Evolutionary conservation across 805 yeast species (phyloP), one percentile per base, ranked within the genome.

Genomic region (Komagataella pseudopastoris): DNA sequence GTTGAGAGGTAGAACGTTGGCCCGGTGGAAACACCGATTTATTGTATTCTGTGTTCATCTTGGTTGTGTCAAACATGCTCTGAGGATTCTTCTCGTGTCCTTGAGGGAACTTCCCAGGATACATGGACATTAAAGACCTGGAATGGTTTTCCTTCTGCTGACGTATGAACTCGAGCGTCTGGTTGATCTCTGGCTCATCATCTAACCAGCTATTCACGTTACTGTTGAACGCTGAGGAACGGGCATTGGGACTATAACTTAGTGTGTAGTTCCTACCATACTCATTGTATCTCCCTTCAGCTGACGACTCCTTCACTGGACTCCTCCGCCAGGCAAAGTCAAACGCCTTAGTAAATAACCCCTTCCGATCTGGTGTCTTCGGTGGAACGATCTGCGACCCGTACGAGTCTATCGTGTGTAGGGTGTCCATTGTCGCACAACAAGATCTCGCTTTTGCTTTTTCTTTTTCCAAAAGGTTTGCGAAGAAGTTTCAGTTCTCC

Each of bases 311-410:
- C 14, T 30, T 30, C 2, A 10, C 39, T 12, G 39, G 39, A 10
- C 39, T 30, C 39, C n/a, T 30, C 39, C 39, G 10, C 39, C 39
- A 30, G 39, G 51, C 24, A 23, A 46, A 20, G 14, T 14, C 44
- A 44, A 51, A 51, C 20, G 53, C 50, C 47, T 51, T 48, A 18
- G 53, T 44, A 20, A 53, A 53, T 16, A 53, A 47, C 44, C 49
- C 20, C 30, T 51, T 51, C 18, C 44, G 30, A 22, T 45, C 46
- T n/a, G 39, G 46, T 8, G 53, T 51, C 6, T 52, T 53, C 14
- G 53, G 53, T 12, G 54, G 54, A n/a, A 48, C 43, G 14, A 30
- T 30, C 39, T 30, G 39, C 39, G 39, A 30, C 39, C 39, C 39
- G n/a, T 30, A 30, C 39, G 39, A 30, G 39, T 30, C 39, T 30